Conservation (phyloP, 306 rosid species). For the Acacia confusa region DNA sequence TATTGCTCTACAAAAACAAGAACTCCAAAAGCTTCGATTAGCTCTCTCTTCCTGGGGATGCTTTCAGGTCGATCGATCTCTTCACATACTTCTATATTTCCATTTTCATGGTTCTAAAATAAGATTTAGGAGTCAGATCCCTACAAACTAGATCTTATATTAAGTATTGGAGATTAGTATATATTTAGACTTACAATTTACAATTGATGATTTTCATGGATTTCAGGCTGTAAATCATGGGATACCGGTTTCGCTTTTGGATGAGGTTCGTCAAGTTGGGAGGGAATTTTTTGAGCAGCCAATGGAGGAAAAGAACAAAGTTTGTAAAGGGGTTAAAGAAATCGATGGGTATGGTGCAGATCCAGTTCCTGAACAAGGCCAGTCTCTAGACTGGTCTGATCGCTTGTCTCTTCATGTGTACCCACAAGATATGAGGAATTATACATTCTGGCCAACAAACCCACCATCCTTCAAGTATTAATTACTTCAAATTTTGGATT, state of each 20-base stretch:
- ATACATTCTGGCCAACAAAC: constrained; percentile 38
- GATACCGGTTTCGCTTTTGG: constrained; percentile 29
- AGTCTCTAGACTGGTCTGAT: constrained; percentile 6
- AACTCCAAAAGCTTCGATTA: neutral
- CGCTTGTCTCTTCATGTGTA: constrained; percentile 26
- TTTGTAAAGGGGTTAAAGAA: constrained; percentile 30
- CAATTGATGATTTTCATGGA: neutral
- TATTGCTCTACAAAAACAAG: neutral
- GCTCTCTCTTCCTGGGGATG: constrained; percentile 46
- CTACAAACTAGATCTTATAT: no score
- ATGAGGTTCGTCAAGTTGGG: constrained; percentile 33
- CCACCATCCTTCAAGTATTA: constrained; percentile 40
- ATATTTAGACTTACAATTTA: no score
- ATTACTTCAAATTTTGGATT: neutral
- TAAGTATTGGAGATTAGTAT: no score
- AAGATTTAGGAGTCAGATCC: no score
- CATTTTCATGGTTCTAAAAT: no score
- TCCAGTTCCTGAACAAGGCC: constrained; percentile 36
- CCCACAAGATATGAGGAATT: constrained; percentile 34
- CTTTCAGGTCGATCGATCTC: constrained; percentile 35
- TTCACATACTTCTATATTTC: neutral
- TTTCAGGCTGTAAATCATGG: constrained; percentile 50
- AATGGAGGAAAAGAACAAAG: constrained; percentile 37
- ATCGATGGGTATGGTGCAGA: constrained; percentile 45
- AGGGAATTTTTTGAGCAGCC: constrained; percentile 43